Evolutionary conservation across 2,329 filamentous ascomycete species (phyloP).

Genomic region (Stagonosporopsis chrysanthemi): DNA sequence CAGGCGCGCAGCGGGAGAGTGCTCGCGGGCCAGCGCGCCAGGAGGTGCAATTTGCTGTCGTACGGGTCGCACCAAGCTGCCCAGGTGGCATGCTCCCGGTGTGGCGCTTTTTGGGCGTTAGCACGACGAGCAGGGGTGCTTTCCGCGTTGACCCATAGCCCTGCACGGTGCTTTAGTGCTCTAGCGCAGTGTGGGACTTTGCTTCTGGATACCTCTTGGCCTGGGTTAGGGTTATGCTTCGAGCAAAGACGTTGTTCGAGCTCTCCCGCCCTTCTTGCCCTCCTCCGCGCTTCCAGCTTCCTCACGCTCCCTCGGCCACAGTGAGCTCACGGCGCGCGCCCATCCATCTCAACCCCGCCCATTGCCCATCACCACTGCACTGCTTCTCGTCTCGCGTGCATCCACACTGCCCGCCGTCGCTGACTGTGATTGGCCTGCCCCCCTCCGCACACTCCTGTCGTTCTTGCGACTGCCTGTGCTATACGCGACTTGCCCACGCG

Average conservation of each 20-base stretch:
- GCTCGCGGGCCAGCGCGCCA: conserved; percentile 6
- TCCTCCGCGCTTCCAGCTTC: conserved; percentile 29
- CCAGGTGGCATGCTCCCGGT: conserved; percentile 15
- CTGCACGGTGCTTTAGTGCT: conserved; percentile 3
- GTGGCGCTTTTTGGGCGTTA: conserved; percentile 15
- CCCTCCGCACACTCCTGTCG: conserved; percentile 34
- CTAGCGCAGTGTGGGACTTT: conserved; percentile 14
- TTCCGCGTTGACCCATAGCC: conserved; percentile 10
- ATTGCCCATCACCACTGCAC: conserved; percentile 19
- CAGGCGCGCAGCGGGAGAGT: conserved; percentile 15
- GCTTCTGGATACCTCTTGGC: conserved; percentile 9
- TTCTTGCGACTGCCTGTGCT: conserved; percentile 36
- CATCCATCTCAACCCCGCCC: conserved; percentile 22
- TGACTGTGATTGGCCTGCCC: conserved; percentile 21
- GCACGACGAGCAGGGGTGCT: conserved; percentile 7
- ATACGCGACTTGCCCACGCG: conserved; percentile 29
- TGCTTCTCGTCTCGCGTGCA: conserved; percentile 17
- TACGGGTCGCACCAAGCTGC: conserved; percentile 13
- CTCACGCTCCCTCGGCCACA: conserved; percentile 33
- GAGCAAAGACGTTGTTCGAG: conserved; percentile 33
- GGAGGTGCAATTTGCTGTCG: conserved; percentile 18
- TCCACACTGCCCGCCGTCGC: conserved; percentile 2
- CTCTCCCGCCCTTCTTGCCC: conserved; percentile 33
- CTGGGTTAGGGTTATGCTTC: conserved; percentile 31
- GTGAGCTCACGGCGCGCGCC: conserved; percentile 26